Evolutionary conservation across 805 yeast species (phyloP), one percentile per base, ranked within the genome.

Genomic region (Cyberlindnera nakhonratchasimensis): DNA sequence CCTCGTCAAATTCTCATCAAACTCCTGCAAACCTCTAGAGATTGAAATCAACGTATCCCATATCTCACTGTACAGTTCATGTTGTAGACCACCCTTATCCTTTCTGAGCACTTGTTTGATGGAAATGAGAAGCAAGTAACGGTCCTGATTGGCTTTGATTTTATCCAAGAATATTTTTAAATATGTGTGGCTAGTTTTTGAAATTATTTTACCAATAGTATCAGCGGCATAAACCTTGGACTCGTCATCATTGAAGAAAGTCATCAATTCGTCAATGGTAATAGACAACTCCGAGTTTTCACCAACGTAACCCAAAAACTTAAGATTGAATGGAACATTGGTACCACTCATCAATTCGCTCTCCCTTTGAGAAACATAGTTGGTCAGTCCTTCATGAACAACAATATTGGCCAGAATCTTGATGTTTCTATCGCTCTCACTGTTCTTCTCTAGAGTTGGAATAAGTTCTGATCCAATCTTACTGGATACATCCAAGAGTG

Each of bases 241-340:
- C 5, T 57, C 59, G 28, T 71, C 72, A 10, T 66, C 57, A 4
- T 57, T 52, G 45, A 71, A 55, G 44, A 63, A 53, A 16, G 42
- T 45, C 50, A 61, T 58, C 50, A 79, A 57, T 14, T 70, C 63
- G 1, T 60, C 65, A 21, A 72, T 51, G 4, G 65, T 57, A 17
- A 66, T 50, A 5, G 60, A 53, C 28, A 72, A 50, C 25, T 58
- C 59, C 42, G 55, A 50, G 6, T 59, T 43, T 42, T 65, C 63
- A n/a, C 76, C 72, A 23, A 75, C 63, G 43, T 70, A 69, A 5
- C 82, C 85, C 39, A 80, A 55, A 29, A 74, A 72, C 28, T 69
- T 70, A 31, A 66, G 57, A 33, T 63, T 62, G 51, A 70, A 72
- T 1, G 64, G 46, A 13, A 61, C 39, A 28, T 57, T 46, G 22